Evolutionary conservation across 352 stramenopile genomes (phyloP), one percentile per base, ranked within the genome.

Genomic region (Saprolegnia diclina): DNA sequence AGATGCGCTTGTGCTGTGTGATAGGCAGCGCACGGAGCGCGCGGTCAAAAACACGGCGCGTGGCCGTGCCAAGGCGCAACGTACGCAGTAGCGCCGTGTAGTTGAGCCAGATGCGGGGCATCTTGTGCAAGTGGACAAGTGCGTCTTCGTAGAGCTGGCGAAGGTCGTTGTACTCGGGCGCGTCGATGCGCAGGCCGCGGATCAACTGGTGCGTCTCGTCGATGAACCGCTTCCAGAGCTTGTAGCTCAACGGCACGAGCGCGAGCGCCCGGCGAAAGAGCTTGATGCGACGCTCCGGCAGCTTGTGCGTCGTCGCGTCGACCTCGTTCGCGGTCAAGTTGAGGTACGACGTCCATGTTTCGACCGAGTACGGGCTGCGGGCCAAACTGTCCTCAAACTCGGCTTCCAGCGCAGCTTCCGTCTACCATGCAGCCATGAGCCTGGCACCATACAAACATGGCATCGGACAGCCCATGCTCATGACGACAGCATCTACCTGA

Each of bases 1-100:
- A 99, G 19, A 99, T 84, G 54, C 93, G 88, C 50, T 97, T 81
- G 80, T 99, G 97, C 78, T 99, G 97, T 42, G 95, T 99, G 65
- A 99, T 94, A 3, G 98, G 97, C 40, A 99, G 81, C 24, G 94
- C 87, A 19, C 96, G 82, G 7, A 99, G 83, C 32, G 96, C 94
- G 64, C 95, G 86, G 80, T 99, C 96, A 64, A 99, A 98, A 26
- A 91, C 86, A 42, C 85, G 85, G 24, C 97, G 89, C 22, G 79
- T 78, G 26, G 73, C 64, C 10, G 91, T 98, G 56, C 96, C 83
- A 22, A 79, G 76, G 65, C 84, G 81, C 76, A 91, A 82, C 54
- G 88, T 73, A 18, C 83, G 76, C 37, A 98, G 69, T 21, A 97
- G 73, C 52, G 81, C 67, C 21, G 91, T 76, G 71, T 97, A 97